phyloP scores from a whole-genome alignment of 1,139 yeast species.

The Hyphopichia burtonii region DNA sequence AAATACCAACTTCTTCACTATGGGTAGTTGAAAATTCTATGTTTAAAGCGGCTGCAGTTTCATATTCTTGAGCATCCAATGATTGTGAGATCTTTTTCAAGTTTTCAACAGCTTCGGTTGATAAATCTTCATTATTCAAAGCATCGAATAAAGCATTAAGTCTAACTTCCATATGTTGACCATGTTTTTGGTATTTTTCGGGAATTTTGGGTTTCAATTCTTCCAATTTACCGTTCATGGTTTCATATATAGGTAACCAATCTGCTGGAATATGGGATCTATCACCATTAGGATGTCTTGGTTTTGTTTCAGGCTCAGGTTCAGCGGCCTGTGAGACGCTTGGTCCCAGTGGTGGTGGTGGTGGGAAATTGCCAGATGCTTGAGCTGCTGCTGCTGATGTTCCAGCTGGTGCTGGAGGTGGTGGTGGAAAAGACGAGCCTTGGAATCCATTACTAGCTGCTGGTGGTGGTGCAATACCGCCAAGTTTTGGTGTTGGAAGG shows the following conservation, averaged over 20 bases:
- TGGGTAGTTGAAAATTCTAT: slow-evolving; percentile 63
- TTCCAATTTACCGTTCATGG: slow-evolving; percentile 53
- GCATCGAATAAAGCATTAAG: slow-evolving; percentile 75
- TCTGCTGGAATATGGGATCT: slow-evolving; percentile 65
- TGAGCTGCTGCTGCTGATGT: slow-evolving; percentile 14
- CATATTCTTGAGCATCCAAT: slow-evolving; percentile 55
- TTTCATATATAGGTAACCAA: slow-evolving; percentile 57
- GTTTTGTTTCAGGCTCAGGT: slow-evolving; percentile 16
- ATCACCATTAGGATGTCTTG: slow-evolving; percentile 66
- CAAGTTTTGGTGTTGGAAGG: slow-evolving; percentile 9
- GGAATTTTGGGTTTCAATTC: slow-evolving; percentile 76
- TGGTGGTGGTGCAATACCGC: slow-evolving; percentile 12
- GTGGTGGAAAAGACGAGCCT: slow-evolving; percentile 15
- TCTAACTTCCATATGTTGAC: slow-evolving; percentile 80
- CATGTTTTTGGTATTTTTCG: slow-evolving; percentile 69
- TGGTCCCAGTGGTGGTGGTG: slow-evolving; percentile 22
- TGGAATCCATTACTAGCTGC: background rate
- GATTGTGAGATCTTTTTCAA: slow-evolving; percentile 53
- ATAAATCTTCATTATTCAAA: slow-evolving; percentile 71
- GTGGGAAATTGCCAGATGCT: slow-evolving; percentile 13
- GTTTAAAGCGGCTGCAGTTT: slow-evolving; percentile 57
- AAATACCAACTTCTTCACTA: slow-evolving; percentile 78
- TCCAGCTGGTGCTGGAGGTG: slow-evolving; percentile 13
- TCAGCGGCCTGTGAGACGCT: slow-evolving; percentile 20
- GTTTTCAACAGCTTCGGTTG: slow-evolving; percentile 53